These are phyloP conservation scores for Astrocystis sublimbata DNA, from an alignment of 495 filamentous ascomycete species.

Conservation along the genomic window DNA sequence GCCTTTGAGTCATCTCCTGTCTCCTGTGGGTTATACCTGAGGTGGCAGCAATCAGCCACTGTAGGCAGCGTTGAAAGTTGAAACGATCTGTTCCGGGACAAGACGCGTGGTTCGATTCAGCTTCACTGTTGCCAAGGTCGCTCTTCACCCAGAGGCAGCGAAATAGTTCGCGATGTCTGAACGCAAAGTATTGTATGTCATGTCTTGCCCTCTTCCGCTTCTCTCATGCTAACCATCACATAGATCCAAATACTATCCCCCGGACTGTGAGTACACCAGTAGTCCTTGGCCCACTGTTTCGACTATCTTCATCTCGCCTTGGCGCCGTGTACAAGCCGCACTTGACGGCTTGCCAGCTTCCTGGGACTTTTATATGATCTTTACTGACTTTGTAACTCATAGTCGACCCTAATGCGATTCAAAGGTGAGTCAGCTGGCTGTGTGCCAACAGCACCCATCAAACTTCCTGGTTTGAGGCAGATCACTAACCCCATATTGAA, in stretches of 20 bases:
- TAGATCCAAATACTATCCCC: slow-evolving; percentile 76
- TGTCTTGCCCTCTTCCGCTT: slow-evolving; percentile 13
- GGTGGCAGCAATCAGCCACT: no score
- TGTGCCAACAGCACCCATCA: not conserved
- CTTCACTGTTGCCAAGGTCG: not conserved
- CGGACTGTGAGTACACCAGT: slow-evolving; percentile 59
- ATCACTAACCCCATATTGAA: not conserved
- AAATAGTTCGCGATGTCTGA: slow-evolving; percentile 71
- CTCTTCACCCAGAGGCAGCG: not conserved
- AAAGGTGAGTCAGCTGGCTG: slow-evolving; percentile 42
- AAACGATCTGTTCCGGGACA: not conserved
- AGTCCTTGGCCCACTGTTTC: not conserved
- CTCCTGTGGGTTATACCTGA: not conserved
- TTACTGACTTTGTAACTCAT: slow-evolving; percentile 12
- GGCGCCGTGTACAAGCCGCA: not conserved
- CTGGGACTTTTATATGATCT: not conserved
- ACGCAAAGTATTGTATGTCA: slow-evolving; percentile 71
- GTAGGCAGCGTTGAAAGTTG: not conserved
- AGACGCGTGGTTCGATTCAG: not conserved
- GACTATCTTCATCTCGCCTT: not conserved
- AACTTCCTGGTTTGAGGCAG: not conserved
- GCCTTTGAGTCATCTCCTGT: not conserved
- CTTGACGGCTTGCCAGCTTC: not conserved
- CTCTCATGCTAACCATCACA: slow-evolving; percentile 15
- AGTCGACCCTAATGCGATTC: slow-evolving; percentile 80